Evolutionary conservation across 2,329 filamentous ascomycete genomes (phyloP), one percentile per base, ranked within the genome.

Genomic region (Epichloe elymi): DNA sequence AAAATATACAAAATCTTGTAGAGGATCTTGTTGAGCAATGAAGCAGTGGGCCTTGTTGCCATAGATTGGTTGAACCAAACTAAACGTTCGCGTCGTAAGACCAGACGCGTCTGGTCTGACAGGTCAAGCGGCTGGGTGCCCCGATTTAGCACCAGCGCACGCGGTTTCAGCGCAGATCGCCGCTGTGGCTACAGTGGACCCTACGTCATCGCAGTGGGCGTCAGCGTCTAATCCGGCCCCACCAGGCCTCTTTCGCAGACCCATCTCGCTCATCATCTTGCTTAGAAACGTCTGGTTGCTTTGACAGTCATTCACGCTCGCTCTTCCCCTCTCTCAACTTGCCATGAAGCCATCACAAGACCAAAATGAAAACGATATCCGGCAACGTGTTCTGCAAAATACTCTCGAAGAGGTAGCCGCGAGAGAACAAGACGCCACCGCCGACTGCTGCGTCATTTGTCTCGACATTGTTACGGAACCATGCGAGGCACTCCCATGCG

Each of bases 381-480:
- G 69, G 55, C 63, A 67, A 35, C 63, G 62, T 59, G 60, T 76
- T 10, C 62, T 76, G 30, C 69, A 71, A 43, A 68, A 61, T 44
- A 75, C 73, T 0, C 68, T 76, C 15, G 59, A 65, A 52, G 70
- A 75, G 55, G 64, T 72, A 43, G 61, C 66, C 14, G 55, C 56
- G 5, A 53, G 53, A 23, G n/a, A 58, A 26, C 54, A 60, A 48
- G 55, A 60, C 52, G 40, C 48, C 19, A 46, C 53, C 20, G 39
- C 52, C 20, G 60, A 64, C 55, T 80, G 76, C 61, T 96, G 90
- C 66, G 88, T 94, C 56, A 93, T 97, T 65, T 97, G 90, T 66
- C 80, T 96, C 54, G 86, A 91, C 51, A 62, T 70, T 49, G 74
- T 95, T 60, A 79, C 80, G 10, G 86, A 93, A 59, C 70, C 79